Conservation (phyloP, 345 rosid genomes). For the Eucalyptus virginea region DNA sequence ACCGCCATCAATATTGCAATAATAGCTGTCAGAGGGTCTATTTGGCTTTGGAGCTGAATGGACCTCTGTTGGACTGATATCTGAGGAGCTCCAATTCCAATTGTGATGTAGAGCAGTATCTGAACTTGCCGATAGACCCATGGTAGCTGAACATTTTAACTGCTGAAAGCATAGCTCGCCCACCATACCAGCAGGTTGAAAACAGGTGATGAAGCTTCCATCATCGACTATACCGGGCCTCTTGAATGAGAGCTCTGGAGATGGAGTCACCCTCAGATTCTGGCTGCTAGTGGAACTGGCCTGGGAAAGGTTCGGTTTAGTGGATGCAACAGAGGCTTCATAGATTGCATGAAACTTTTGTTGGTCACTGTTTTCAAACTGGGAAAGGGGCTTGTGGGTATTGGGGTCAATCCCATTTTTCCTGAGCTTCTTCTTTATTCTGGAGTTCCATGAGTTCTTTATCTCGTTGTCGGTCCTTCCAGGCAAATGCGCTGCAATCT, state of each 20-base stretch:
- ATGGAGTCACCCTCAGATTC: background rate
- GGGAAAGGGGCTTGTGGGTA: constrained; percentile 48
- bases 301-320: constrained; percentile 30
- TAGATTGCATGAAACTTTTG: background rate
- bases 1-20: background rate
- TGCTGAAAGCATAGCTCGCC: constrained; percentile 37
- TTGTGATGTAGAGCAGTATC: constrained; percentile 22
- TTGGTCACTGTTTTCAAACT: constrained; percentile 10
- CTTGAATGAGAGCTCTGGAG: background rate
- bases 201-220: background rate
- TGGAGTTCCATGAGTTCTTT: constrained; percentile 59
- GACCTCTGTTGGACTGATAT: background rate
- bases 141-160: constrained; percentile 21
- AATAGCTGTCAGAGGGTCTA: background rate
- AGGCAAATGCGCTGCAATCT: constrained; percentile 50
- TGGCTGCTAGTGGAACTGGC: constrained; percentile 15
- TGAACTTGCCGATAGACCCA: constrained; percentile 13
- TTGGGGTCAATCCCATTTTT: constrained; percentile 54
- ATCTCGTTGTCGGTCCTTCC: constrained; percentile 65
- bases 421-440: constrained; percentile 55
- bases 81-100: constrained; percentile 1
- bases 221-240: background rate
- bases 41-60: background rate
- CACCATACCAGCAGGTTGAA: constrained; percentile 8
- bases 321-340: constrained; percentile 3